phyloP scores from a whole-genome alignment of 2,329 filamentous ascomycete species.

The Alternaria longipes region DNA sequence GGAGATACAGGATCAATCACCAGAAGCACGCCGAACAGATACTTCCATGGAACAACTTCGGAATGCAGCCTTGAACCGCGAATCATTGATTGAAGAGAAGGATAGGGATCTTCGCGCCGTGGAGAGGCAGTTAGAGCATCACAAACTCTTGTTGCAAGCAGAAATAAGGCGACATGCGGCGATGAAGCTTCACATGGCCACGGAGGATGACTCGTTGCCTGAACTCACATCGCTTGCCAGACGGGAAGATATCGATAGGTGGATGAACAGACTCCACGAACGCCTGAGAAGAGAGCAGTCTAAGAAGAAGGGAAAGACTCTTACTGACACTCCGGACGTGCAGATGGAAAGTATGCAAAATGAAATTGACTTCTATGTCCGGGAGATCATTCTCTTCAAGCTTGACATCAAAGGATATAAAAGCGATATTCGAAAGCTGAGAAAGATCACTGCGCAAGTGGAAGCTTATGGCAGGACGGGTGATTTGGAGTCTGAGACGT shows the following conservation, averaged over 20 bases:
- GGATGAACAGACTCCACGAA: slow-evolving; percentile 45
- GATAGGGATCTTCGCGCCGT: slow-evolving; percentile 38
- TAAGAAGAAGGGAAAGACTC: slow-evolving; percentile 3
- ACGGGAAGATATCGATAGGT: slow-evolving; percentile 48
- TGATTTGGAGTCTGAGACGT: slow-evolving; percentile 42
- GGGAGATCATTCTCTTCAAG: slow-evolving; percentile 61
- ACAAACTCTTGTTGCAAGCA: slow-evolving; percentile 52
- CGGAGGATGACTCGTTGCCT: slow-evolving; percentile 36
- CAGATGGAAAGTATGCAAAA: slow-evolving; percentile 45
- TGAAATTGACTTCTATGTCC: slow-evolving; percentile 55
- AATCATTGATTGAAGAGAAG: slow-evolving; percentile 44
- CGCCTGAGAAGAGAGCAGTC: slow-evolving; percentile 42
- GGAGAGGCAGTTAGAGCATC: slow-evolving; percentile 52
- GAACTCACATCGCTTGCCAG: slow-evolving; percentile 40
- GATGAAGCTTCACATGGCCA: slow-evolving; percentile 29
- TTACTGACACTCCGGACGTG: slow-evolving; percentile 22
- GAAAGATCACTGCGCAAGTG: slow-evolving; percentile 36
- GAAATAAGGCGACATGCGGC: slow-evolving; percentile 53
- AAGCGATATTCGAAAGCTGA: slow-evolving; percentile 50
- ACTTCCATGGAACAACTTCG: slow-evolving; percentile 42
- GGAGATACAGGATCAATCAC: slow-evolving; percentile 41
- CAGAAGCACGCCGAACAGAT: slow-evolving; percentile 39
- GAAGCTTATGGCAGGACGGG: slow-evolving; percentile 32
- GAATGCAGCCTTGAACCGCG: slow-evolving; percentile 41
- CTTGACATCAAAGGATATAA: slow-evolving; percentile 60